phyloP scores from a whole-genome alignment of 2,329 filamentous ascomycete species.

The Colletotrichum navitas region DNA sequence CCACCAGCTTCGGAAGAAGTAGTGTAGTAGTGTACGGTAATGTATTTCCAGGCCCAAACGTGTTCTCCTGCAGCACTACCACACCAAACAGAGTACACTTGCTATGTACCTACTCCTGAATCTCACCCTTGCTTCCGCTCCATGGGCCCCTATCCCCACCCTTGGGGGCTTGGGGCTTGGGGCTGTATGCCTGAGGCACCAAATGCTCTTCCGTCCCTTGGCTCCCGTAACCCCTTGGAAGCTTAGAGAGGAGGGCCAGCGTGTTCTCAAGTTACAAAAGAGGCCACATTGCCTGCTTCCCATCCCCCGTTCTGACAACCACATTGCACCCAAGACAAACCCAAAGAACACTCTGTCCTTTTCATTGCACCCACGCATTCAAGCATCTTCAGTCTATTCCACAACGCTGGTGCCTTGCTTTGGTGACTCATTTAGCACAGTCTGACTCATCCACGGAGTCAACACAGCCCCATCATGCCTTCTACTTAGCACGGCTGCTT shows the following conservation, averaged over 20 bases:
- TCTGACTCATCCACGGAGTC: slow-evolving; percentile 46
- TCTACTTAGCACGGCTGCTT: slow-evolving; percentile 29
- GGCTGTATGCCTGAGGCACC: slow-evolving; percentile 31
- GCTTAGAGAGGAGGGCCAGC: slow-evolving; percentile 25
- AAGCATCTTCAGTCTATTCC: not conserved
- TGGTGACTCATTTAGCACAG: slow-evolving; percentile 35
- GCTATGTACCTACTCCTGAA: slow-evolving; percentile 15
- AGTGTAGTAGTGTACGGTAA: too few species aligned
- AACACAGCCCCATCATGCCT: slow-evolving; percentile 45
- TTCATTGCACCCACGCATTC: slow-evolving; percentile 9
- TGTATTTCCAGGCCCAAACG: not conserved
- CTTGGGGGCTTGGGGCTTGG: not conserved
- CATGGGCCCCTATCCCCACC: slow-evolving; percentile 3
- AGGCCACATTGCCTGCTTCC: slow-evolving; percentile 41
- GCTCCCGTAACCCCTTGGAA: slow-evolving; percentile 26
- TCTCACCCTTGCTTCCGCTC: slow-evolving; percentile 14
- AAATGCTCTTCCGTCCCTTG: not conserved
- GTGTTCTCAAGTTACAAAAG: slow-evolving; percentile 44
- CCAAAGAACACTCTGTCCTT: slow-evolving; percentile 40
- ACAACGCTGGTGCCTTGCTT: slow-evolving; percentile 27
- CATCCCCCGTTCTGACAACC: not conserved
- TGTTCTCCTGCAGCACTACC: not conserved
- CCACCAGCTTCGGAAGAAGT: slow-evolving; percentile 4
- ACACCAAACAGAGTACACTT: slow-evolving; percentile 6
- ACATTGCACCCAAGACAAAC: slow-evolving; percentile 6